phyloP scores from a whole-genome alignment of 257 asterid genomes.

The Nicotiana tabacum region DNA sequence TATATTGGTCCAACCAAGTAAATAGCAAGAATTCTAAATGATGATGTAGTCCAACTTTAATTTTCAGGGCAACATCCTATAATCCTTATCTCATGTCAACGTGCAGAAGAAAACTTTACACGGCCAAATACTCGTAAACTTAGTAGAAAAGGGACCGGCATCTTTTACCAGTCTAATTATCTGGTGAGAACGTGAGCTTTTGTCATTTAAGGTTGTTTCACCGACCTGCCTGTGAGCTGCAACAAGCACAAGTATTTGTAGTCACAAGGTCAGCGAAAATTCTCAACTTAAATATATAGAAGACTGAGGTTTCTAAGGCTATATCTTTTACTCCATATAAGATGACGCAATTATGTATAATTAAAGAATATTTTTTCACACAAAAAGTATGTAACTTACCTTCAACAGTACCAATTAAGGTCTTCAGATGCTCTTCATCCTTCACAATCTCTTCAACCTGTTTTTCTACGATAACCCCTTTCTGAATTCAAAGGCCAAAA shows the following conservation, averaged over 20 bases:
- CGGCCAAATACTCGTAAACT: neutral
- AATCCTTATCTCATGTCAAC: neutral
- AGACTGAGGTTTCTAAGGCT: neutral
- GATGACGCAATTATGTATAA: neutral
- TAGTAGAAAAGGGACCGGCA: neutral
- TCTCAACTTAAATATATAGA: neutral
- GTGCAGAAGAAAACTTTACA: neutral
- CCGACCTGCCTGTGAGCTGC: slow-evolving; percentile 98
- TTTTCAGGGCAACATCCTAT: neutral
- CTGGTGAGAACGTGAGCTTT: slow-evolving; percentile 98
- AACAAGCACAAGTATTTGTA: slow-evolving; percentile 27
- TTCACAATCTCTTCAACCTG: slow-evolving; percentile 66
- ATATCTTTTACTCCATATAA: neutral
- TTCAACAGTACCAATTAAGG: slow-evolving; percentile 72
- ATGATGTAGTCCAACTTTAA: neutral
- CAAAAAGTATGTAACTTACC: slow-evolving; percentile 33
- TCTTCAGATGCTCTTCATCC: slow-evolving; percentile 68
- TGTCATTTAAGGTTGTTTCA: slow-evolving; percentile 85
- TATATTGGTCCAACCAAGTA: neutral
- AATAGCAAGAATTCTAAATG: neutral
- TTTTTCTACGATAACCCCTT: slow-evolving; percentile 88
- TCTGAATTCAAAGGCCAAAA: slow-evolving; percentile 43
- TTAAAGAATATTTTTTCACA: neutral
- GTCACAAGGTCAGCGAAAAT: slow-evolving; percentile 5
- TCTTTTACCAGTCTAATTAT: slow-evolving; percentile 78